Evolutionary conservation across 75 land plant genomes (phyloP), one percentile per base, ranked within the genome.

Genomic region (Adiantum capillusveneris): DNA sequence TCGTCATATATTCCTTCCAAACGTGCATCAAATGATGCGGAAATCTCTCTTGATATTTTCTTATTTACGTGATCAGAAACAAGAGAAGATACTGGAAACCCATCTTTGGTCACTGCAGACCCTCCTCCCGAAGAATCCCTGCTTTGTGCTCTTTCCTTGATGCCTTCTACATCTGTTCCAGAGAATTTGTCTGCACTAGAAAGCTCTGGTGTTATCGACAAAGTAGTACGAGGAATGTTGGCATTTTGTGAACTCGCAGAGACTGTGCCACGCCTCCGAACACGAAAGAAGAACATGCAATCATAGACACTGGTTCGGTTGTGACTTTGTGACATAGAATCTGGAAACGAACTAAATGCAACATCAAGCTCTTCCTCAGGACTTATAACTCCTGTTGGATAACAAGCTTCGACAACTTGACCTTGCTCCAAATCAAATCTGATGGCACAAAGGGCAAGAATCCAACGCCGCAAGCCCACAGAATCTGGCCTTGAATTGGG

Each of bases 401-500:
- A 90, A 65, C 88, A 86, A 65, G 83, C 84, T 70, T 95, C 99
- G n/a, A 95, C 81, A 31, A 90, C 67, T 81, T 95, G 99, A 36
- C 99, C 99, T 56, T 77, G 96, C 70, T 95, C 97, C 19, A 95
- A 78, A 67, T 95, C 99, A 72, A 95, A 95, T 48, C 97, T 65
- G 67, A 95, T 86, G 56, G 78, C 72, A 60, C 99, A 95, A 56
- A 95, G 70, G 43, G 86, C 97, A 26, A 86, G 75, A 41, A 90
- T 70, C 99, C 99, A 95, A 59, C 65, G 68, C 53, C 65, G 73
- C 29, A 95, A 46, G 5, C 50, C 50, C 50, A 2, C 22, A 6
- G 50, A 6, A 3, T 46, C 50, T 34, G 37, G 9, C 37, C 37
- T 34, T 34, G 37, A 34, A 34, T 34, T 34, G 3, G 37, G 37